phyloP scores from a whole-genome alignment of 768 basidiomycete genomes.

The Amanita polypyramis region DNA sequence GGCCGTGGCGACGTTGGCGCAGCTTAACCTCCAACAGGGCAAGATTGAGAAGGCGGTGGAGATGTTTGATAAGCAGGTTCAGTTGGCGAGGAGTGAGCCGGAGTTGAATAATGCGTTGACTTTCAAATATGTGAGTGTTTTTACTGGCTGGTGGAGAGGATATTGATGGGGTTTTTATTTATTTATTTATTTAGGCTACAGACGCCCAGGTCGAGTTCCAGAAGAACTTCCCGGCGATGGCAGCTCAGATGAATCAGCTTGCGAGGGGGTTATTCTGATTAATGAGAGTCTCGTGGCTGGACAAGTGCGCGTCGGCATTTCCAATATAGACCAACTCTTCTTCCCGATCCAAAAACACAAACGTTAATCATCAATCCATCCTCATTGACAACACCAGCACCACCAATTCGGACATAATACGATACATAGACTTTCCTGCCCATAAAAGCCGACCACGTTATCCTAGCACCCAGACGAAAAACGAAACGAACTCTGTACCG shows the following conservation, averaged over 20 bases:
- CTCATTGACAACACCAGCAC: not conserved
- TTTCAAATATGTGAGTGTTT: slow-evolving; percentile 58
- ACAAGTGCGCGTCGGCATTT: no score
- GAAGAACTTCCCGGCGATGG: slow-evolving; percentile 75
- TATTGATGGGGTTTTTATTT: slow-evolving; percentile 2
- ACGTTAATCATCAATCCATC: no score
- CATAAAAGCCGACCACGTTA: not conserved
- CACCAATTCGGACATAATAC: not conserved
- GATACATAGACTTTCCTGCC: not conserved
- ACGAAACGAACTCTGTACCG: no score
- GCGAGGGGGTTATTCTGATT: slow-evolving; percentile 20
- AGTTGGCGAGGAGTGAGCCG: slow-evolving; percentile 82
- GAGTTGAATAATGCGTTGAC: slow-evolving; percentile 76
- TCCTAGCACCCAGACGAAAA: no score
- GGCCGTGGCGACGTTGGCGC: slow-evolving; percentile 91
- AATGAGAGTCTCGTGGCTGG: no score
- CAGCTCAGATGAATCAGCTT: slow-evolving; percentile 46
- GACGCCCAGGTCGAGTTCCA: slow-evolving; percentile 76
- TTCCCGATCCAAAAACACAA: no score
- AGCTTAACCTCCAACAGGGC: slow-evolving; percentile 84
- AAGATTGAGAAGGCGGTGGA: slow-evolving; percentile 78
- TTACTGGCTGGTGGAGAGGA: not conserved
- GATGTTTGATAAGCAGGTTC: slow-evolving; percentile 77
- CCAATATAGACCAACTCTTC: no score
- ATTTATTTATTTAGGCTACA: slow-evolving; percentile 61